Percentiles rank a stretch among this genome's conserved stretches.
phyloP scores from a whole-genome alignment of 495 filamentous ascomycete species.

The Cairneyella variabilis region DNA sequence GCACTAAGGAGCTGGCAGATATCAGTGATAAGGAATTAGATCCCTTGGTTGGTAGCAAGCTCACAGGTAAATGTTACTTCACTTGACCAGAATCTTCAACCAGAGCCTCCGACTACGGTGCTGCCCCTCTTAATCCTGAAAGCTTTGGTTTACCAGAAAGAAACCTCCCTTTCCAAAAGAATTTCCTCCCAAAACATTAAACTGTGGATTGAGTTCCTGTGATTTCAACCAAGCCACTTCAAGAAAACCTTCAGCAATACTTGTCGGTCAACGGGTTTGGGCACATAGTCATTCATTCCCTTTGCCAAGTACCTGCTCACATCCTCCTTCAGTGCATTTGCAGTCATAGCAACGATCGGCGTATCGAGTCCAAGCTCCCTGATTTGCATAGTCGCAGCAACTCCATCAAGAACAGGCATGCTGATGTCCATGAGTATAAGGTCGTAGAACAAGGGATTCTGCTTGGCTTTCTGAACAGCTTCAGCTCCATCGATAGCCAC shows the following conservation, averaged over 20 bases:
- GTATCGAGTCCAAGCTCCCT: constrained; percentile 35
- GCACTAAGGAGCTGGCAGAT: too few relatives aligned
- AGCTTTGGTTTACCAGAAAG: too few relatives aligned
- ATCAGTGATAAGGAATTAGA: too few relatives aligned
- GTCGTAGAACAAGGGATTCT: constrained; percentile 48
- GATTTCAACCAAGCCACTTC: too few relatives aligned
- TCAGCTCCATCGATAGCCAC: constrained; percentile 53
- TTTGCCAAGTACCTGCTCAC: constrained; percentile 52
- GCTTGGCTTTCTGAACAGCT: constrained; percentile 49
- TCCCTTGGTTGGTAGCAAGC: too few relatives aligned
- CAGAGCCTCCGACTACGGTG: neutral
- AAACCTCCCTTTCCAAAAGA: too few relatives aligned
- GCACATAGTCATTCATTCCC: constrained; percentile 61
- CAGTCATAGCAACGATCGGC: constrained; percentile 62
- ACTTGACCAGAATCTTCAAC: neutral
- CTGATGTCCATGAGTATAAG: constrained; percentile 52
- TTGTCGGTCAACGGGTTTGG: constrained; percentile 54
- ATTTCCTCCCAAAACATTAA: too few relatives aligned
- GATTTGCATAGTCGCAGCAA: constrained; percentile 36
- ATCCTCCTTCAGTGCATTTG: constrained; percentile 60
- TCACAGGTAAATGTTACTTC: neutral
- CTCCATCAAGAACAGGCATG: constrained; percentile 47
- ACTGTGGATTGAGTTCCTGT: too few relatives aligned
- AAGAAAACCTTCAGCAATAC: constrained; percentile 33
- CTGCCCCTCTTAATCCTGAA: too few relatives aligned